A percentile compares a stretch with the other conserved stretches of the same genome.
Evolutionary conservation across 1,284 basidiomycete genomes (phyloP).

Genomic region (Peniophora sp.): DNA sequence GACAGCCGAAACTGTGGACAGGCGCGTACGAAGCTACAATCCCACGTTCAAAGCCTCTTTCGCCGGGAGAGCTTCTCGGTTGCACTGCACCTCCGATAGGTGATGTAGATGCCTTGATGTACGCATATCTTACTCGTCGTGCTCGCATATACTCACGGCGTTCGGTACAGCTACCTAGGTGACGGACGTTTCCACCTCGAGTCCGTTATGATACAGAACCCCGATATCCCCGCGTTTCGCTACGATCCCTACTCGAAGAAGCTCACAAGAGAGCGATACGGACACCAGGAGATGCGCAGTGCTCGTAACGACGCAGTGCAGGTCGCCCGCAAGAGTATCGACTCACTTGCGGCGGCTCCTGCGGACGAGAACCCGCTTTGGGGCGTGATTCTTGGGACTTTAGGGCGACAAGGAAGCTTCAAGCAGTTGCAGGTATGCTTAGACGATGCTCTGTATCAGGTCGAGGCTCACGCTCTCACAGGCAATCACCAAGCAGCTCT

Average conservation of each 20-base stretch:
- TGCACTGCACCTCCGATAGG: conserved; percentile 87
- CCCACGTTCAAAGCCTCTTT: conserved; percentile 89
- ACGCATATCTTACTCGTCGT: conserved; percentile 21
- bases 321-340: conserved; percentile 60
- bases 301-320: conserved; percentile 75
- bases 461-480: conserved; percentile 20
- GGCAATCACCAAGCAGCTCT: conserved; percentile 71
- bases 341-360: conserved; percentile 16
- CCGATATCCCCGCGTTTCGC: conserved; percentile 90
- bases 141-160: conserved; percentile 3
- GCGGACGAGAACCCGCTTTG: conserved; percentile 40
- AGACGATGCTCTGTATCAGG: not conserved
- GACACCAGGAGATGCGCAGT: conserved; percentile 82
- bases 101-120: conserved; percentile 86
- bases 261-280: conserved; percentile 88
- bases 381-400: conserved; percentile 94
- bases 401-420: conserved; percentile 92
- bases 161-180: conserved; percentile 74
- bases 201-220: conserved; percentile 99
- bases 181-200: conserved; percentile 98
- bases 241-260: conserved; percentile 99
- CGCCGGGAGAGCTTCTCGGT: conserved; percentile 94
- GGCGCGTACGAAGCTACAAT: conserved; percentile 76
- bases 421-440: conserved; percentile 68
- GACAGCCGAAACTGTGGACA: conserved; percentile 32